These are phyloP conservation scores for Striga asiatica DNA, from an alignment of 257 asterid genomes.

Conservation along the genomic window DNA sequence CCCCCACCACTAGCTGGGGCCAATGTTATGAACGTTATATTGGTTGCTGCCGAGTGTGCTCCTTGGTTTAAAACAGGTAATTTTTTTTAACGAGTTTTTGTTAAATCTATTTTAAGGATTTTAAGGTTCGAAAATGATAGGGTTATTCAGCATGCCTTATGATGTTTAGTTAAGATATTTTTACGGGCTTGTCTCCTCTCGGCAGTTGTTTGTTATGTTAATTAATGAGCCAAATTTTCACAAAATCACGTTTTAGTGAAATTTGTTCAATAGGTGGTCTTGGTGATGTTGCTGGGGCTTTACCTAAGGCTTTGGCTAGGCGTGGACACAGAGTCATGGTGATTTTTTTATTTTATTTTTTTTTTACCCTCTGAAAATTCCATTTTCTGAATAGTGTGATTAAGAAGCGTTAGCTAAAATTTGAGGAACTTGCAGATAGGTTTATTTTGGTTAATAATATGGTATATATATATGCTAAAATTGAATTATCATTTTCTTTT, in stretches of 20 bases:
- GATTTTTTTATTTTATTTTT: too few species aligned
- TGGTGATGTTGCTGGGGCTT: slow-evolving; percentile 99
- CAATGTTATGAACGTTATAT: slow-evolving; percentile 76
- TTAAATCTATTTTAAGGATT: slow-evolving; percentile 1
- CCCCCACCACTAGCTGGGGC: slow-evolving; percentile 87
- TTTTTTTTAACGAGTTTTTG: not conserved
- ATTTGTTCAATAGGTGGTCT: slow-evolving; percentile 67
- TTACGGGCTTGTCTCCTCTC: not conserved
- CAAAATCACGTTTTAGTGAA: not conserved
- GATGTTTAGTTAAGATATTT: too few species aligned
- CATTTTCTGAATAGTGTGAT: too few species aligned
- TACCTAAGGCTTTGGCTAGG: slow-evolving; percentile 97
- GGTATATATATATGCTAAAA: too few species aligned
- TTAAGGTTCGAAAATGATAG: not conserved
- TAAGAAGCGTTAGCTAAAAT: not conserved
- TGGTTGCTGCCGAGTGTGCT: slow-evolving; percentile 87
- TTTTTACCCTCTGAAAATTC: too few species aligned
- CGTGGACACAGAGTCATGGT: slow-evolving; percentile 99
- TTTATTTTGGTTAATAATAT: too few species aligned
- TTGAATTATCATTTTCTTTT: slow-evolving; percentile 10
- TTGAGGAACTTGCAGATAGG: not conserved
- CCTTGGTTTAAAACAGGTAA: slow-evolving; percentile 97
- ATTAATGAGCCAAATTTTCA: too few species aligned
- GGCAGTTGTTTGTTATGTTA: too few species aligned
- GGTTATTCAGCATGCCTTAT: not conserved